Percentiles rank a stretch among this genome's conserved stretches.
Conservation (phyloP, 202 grass and related monocot species). For the Elaeis oleifera region DNA sequence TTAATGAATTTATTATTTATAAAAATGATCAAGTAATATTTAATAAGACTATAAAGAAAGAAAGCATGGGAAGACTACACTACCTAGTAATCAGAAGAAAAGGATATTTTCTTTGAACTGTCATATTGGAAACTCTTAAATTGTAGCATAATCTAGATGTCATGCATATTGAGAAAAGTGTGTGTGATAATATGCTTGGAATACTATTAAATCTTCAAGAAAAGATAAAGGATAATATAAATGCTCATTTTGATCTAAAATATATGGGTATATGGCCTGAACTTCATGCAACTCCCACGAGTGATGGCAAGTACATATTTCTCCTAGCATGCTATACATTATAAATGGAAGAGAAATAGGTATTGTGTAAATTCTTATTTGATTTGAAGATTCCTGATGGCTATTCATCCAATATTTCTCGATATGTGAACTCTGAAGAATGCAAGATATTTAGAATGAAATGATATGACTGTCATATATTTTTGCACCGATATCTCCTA, state of each 20-base stretch:
- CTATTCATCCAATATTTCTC: neutral
- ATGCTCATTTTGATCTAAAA: neutral
- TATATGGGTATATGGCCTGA: slow-evolving; percentile 1
- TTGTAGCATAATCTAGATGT: neutral
- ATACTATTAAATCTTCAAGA: neutral
- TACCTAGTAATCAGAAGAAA: too few relatives aligned
- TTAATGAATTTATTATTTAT: too few relatives aligned
- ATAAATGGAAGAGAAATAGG: neutral
- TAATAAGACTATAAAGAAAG: too few relatives aligned
- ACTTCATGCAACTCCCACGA: neutral
- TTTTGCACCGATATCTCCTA: too few relatives aligned
- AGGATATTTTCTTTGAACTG: neutral
- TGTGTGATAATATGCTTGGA: neutral
- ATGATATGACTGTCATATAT: too few relatives aligned
- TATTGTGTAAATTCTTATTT: slow-evolving; percentile 3
- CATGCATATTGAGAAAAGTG: slow-evolving; percentile 7
- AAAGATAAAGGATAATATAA: slow-evolving; percentile 6
- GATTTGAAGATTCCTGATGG: slow-evolving; percentile 4
- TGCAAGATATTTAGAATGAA: too few relatives aligned
- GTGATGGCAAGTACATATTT: neutral
- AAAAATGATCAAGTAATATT: too few relatives aligned
- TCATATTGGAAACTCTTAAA: neutral
- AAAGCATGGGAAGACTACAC: too few relatives aligned
- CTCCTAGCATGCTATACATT: neutral
- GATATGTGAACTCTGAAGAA: too few relatives aligned